Base-by-base conservation (phyloP, 345 rosid species). In the Mercurialis annua region DNA sequence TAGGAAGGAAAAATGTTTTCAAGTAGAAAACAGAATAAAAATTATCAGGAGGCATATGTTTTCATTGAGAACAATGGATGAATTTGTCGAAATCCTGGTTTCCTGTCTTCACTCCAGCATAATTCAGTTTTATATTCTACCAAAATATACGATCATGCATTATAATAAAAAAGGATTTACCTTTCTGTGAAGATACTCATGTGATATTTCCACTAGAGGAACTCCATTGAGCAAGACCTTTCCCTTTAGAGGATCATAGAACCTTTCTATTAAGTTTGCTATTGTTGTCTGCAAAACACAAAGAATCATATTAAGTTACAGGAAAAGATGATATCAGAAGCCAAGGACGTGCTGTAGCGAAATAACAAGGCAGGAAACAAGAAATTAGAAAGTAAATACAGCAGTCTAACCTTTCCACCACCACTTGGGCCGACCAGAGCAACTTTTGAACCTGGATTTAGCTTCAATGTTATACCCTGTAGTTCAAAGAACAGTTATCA, bases 351-450 rank as follows among this genome's bases (percentile, higher is more conserved):
- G 18, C 24, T 9, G 33, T 46, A n/a, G 7, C 36, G 44, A 42
- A 56, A 58, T 52, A 50, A 23, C 15, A 5, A 29, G 10, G 4
- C 46, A 21, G 52, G 9, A 50, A 18, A 55, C 10, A 38, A 16
- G 47, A 56, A 33, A 55, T 46, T 23, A 71, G 38, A 18, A 49
- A 65, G 43, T 20, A 7, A 57, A 58, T 17, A 4, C 40, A 38
- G 38, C 4, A 66, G 66, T 66, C 29, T 77, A 84, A 93, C 96
- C 79, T 93, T 93, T 70, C 98, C 98, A 15, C 98, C 98, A 65
- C 98, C 98, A 66, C 97, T 93, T 52, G 94, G 98, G 69, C 98
- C 98, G 27, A 93, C 98, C 40, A 90, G 94, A 24, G 98, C 98
- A 65, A 87, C 84, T 83, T 90, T 93, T 42, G 96, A 84, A 69